Base-by-base conservation (phyloP, 192 early-diverging fungal species). In the Thamnidium elegans region DNA sequence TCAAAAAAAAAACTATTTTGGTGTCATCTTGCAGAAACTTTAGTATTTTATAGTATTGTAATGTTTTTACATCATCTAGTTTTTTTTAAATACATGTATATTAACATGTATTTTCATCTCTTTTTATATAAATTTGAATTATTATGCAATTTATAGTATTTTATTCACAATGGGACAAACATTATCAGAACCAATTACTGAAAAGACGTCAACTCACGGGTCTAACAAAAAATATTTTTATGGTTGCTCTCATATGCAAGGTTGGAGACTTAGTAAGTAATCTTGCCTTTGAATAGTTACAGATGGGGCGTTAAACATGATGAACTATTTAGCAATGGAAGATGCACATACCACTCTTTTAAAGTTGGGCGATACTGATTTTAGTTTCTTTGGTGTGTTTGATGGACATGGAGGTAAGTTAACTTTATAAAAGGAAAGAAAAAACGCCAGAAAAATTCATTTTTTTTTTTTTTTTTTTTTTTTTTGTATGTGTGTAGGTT, bases 241-340 rank as follows among this genome's bases (percentile, higher is more conserved):
- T 75, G 94, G 89, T 45, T 91, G 92, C 48, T 93, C 90, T 46
- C 86, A 84, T 56, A 98, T 98, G 96, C 96, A 99, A 83, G 96
- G 96, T 63, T 99, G 96, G 96, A 84, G 96, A 80, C 84, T 92
- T 51, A 91, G 87, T 88, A 86, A 55, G 30, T 56, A 34, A 56
- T 56, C 19, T 39, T 26, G 26, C 26, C 3, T 26, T 26, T 1
- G 3, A 26, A 26, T 26, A 26, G 26, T 26, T 26, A 26, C 3
- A 26, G 26, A 26, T 26, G 26, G 26, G 3, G 32, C 32, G 31
- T 55, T 31, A 30, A 20, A 53, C 3, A 17, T 30, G n/a, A 53
- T 51, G 17, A 51, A 9, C 11, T 4, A 10, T 51, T 51, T 51
- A 89, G 91, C 90, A 51, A 99, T 99, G 96, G 96, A 99, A 79